Evolutionary conservation across 345 rosid species (phyloP), one percentile per base, ranked within the genome.

Genomic region (Combretum micranthum): DNA sequence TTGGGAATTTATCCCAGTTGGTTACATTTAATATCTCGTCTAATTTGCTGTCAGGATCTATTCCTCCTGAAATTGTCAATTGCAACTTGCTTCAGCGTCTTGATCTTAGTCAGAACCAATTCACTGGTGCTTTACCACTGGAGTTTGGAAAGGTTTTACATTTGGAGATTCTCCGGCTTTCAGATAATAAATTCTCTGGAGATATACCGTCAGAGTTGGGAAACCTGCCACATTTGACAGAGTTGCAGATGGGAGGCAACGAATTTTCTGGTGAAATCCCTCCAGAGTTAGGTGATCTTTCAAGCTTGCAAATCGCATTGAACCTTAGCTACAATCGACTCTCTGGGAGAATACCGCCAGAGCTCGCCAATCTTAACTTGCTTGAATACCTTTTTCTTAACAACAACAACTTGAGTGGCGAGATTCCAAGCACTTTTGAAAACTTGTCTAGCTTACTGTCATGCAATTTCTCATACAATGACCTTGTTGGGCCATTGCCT

Each of bases 241-340:
- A 89, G 79, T 64, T 93, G 55, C 94, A 89, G 67, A 87, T 93
- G 99, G 99, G 97, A 39, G 91, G 89, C 57, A 93, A 93, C 69
- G 57, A 70, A 64, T 83, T 93, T 65, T 86, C 88, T 2, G 91
- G 94, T 21, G 66, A 56, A 47, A 84, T 93, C 62, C 97, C 96
- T 2, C 70, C 75, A n/a, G 77, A 85, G 67, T 67, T 93, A 49
- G 97, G 99, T 62, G 62, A 46, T 21, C 87, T 93, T 59, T 83
- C 87, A 4, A 79, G 97, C 78, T 75, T 93, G 71, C 99, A 89
- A 67, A 93, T 93, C 60, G 93, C 94, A 16, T 60, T 93, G 87
- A 93, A 93, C 71, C 82, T 93, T 62, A 93, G 99, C 67, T 73
- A 79, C 66, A 93, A 93, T 46, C 67, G 69, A 15, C 81, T 93